Evolutionary conservation across 768 basidiomycete genomes (phyloP).

Genomic region (Pulveroboletus sp.): DNA sequence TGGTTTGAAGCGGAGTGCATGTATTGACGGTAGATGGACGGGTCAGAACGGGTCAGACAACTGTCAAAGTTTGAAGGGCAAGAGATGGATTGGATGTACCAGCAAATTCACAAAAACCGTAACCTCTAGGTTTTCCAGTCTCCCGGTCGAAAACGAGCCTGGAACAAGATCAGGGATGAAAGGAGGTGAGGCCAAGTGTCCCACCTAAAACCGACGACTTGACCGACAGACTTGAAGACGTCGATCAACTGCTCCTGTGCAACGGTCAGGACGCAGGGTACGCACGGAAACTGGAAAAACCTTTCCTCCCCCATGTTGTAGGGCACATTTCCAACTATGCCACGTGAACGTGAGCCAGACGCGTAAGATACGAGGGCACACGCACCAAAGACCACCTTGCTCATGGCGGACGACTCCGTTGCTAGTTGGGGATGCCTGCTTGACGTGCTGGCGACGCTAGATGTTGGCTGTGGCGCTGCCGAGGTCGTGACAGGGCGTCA

Average conservation of each 20-base stretch:
- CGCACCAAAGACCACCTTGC: constrained; percentile 72
- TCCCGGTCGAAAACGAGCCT: constrained; percentile 88
- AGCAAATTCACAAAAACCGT: constrained; percentile 90
- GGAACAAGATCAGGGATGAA: constrained; percentile 3
- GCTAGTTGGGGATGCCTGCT: neutral
- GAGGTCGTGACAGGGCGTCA: neutral
- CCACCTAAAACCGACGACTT: constrained; percentile 85
- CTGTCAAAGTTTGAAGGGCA: constrained; percentile 19
- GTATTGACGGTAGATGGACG: constrained; percentile 9
- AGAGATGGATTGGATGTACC: constrained; percentile 52
- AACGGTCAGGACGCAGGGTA: constrained; percentile 5
- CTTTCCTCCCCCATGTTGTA: constrained; percentile 81
- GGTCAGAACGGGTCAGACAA: constrained; percentile 37
- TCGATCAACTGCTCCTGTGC: constrained; percentile 75
- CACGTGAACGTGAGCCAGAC: constrained; percentile 1
- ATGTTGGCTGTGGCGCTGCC: constrained; percentile 2
- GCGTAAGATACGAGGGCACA: neutral
- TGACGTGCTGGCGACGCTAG: too few relatives aligned
- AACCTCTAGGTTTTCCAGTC: constrained; percentile 92
- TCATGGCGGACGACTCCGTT: constrained; percentile 36
- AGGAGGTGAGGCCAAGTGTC: neutral
- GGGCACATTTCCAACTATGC: constrained; percentile 78
- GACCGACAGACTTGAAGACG: constrained; percentile 84
- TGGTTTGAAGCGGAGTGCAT: neutral
- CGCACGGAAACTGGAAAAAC: constrained; percentile 7